Conservation (phyloP, 257 asterid species). For the Solanum acaule region DNA sequence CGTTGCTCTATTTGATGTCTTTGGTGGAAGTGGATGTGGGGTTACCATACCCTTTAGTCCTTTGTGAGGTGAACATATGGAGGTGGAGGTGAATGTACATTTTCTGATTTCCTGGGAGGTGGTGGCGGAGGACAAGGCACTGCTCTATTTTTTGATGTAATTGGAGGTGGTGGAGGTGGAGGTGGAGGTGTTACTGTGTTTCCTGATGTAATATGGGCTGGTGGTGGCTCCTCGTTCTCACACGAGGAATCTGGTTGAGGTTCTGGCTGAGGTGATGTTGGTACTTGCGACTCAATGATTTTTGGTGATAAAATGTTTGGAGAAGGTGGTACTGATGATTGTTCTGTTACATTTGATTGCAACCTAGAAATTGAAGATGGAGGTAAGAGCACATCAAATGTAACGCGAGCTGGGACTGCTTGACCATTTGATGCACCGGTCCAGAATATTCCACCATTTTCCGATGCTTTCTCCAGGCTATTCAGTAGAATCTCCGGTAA, state of each 20-base stretch:
- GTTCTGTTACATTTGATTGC: constrained; percentile 3
- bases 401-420: constrained; percentile 7
- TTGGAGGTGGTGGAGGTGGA: constrained; percentile 7
- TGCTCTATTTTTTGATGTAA: not conserved
- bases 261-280: not conserved
- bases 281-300: not conserved
- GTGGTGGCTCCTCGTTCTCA: not conserved
- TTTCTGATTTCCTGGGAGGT: constrained; percentile 1
- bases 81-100: not conserved
- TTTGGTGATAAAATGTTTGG: not conserved
- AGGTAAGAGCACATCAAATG: constrained; percentile 16
- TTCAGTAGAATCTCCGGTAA: constrained; percentile 1
- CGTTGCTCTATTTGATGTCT: not conserved
- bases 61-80: not conserved
- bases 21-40: constrained; percentile 17
- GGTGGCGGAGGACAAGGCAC: constrained; percentile 18
- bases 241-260: not conserved
- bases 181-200: constrained; percentile 1
- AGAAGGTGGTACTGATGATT: not conserved
- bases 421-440: not conserved
- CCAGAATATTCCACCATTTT: constrained; percentile 8
- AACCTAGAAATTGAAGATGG: constrained; percentile 18
- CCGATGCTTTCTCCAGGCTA: constrained; percentile 4
- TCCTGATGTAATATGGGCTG: not conserved
- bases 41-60: not conserved